Evolutionary conservation across 2,329 filamentous ascomycete genomes (phyloP), one percentile per base, ranked within the genome.

Genomic region (Trichoderma semiorbis): DNA sequence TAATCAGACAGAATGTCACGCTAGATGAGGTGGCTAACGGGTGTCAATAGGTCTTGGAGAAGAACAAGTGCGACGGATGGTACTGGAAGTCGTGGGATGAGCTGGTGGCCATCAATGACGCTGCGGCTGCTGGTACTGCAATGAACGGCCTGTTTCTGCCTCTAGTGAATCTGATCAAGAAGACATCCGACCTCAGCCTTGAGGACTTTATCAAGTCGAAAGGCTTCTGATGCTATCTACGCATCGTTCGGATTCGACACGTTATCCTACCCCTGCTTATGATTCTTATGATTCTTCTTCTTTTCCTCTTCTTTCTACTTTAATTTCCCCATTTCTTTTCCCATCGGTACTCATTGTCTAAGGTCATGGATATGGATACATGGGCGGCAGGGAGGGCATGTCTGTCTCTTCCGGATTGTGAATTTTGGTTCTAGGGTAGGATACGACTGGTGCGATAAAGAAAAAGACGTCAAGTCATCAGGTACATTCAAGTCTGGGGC

Each of bases 51-150:
- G 74, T 83, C 10, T 75, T 83, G 62, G 87, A 89, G 70, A 83
- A 84, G 0, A 76, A 85, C 2, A 89, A 89, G 76, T 88, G 86
- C 74, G 81, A 81, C 8, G 80, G 78, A 0, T 89, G 87, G 87
- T 72, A 76, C 8, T 88, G 85, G 86, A 80, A 80, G 74, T 77
- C 78, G 3, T 86, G 83, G 83, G 78, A 82, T 0, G 81, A 86
- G 24, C 74, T 88, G 34, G 78, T 74, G 60, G 71, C 71, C 28
- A 78, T 83, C 70, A 77, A 26, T 73, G 76, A 1, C 70, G 50
- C 36, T 4, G 36, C 36, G 7, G 36, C 36, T 43, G 16, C 36
- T 8, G 36, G 16, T 43, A 18, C 36, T 18, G 36, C 7, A 18
- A 18, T 16, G 7, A 18, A 47, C 8, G 18, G 18, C 43, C n/a